Evolutionary conservation across 306 rosid species (phyloP), one percentile per base, ranked within the genome.

Genomic region (Morella rubra): DNA sequence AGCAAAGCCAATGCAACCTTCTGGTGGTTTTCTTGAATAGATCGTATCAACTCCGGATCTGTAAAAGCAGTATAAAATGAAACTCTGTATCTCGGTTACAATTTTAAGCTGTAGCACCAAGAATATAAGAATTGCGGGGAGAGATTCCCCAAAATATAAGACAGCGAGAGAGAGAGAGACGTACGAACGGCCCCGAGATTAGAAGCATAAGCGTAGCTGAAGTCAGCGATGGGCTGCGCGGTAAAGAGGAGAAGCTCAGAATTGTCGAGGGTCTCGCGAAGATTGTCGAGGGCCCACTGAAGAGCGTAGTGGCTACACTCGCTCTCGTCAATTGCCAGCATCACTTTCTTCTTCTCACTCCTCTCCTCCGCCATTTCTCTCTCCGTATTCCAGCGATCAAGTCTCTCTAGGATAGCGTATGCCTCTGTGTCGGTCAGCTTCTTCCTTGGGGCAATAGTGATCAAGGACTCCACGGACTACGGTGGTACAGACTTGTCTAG

Each of bases 221-320:
- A 20, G 40, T 80, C 77, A 10, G 22, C 27, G 19, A 9, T 14
- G 55, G 87, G 78, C 46, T 74, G 72, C 7, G 51, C 87, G 45
- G 81, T 44, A 68, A 83, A 83, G 68, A 86, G n/a, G 22, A 80
- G 0, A 7, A 86, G 79, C 44, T 83, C 69, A 15, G 85, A 86
- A 18, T 55, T 71, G 14, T 4, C 12, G 2, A 78, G 53, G 71
- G 86, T 74, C 16, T 53, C 37, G 59, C 40, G 40, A 18, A 83
- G 67, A 9, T 71, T 74, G 13, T 78, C 66, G 7, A 83, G 80
- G 1, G 83, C 53, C 86, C 86, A 79, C 7, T 37, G 22, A 40
- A 83, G 80, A 0, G 86, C 83, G 67, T 75, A 74, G 44, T 44
- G 77, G 80, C 86, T 83, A 49, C 44, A 76, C 44, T 83, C 83